Base-by-base conservation (phyloP, 768 basidiomycete genomes). In the Mycena leptocephala region DNA sequence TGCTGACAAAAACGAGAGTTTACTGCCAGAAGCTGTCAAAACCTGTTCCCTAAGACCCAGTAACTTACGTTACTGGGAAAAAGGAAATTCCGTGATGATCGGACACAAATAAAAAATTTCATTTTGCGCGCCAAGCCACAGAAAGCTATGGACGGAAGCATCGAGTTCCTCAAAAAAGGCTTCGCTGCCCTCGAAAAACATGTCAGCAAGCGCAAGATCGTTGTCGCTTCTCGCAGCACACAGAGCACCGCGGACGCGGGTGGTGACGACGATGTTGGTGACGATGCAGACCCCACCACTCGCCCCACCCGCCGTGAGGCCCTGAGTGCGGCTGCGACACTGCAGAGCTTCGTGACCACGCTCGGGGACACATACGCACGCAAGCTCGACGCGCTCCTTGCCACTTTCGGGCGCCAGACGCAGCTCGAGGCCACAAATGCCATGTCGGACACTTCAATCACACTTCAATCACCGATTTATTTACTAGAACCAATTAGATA, bases 181-280 rank as follows among this genome's bases (percentile, higher is more conserved):
- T 37, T 61, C 30, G 33, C 58, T 37, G 58, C 58, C 58, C 58
- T 61, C 22, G 58, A 61, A 61, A 61, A 61, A 20, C 58, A 61
- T 61, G 58, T 61, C 35, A 3, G 5, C 58, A 61, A 61, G 14
- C 33, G 20, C 33, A 61, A 61, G 58, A 20, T 20, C 0, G 39
- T 73, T n/a, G 13, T 46, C 20, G 48, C 72, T 58, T n/a, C 72
- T 46, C 72, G 35, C 39, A n/a, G 14, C 14, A 53, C 63, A 3
- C 72, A 73, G 63, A 28, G 43, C 10, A 28, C 7, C 1, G n/a
- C 72, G 0, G 72, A 73, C 20, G 63, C 39, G 5, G 63, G 72
- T 58, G 91, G n/a, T 86, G 87, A 76, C 81, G 81, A 70, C 72
- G 76, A 81, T 46, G 37, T 64, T 56, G 75, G 76, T 61, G 72